Evolutionary conservation across 805 yeast species (phyloP).

Genomic region (Zygosaccharomyces bailii): DNA sequence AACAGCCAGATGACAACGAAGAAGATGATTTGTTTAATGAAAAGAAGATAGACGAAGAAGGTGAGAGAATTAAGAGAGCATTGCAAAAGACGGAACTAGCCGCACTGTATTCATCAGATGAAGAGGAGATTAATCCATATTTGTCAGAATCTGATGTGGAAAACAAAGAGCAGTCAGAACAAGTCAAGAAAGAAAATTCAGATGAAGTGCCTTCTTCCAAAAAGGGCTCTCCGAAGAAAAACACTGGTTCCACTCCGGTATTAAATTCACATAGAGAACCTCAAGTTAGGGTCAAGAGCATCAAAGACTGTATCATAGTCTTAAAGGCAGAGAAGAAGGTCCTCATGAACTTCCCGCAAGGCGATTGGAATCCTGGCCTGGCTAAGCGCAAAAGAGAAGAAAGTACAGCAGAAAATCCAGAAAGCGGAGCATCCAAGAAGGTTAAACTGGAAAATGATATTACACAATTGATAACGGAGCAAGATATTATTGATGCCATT

Average conservation of each 20-base stretch:
- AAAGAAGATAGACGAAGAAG: constrained; percentile 84
- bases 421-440: constrained; percentile 39
- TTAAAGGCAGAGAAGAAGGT: constrained; percentile 62
- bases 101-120: constrained; percentile 74
- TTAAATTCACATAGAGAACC: constrained; percentile 33
- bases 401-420: constrained; percentile 10
- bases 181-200: constrained; percentile 39
- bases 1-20: constrained; percentile 54
- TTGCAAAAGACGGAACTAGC: constrained; percentile 81
- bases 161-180: constrained; percentile 42
- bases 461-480: constrained; percentile 52
- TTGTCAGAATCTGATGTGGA: constrained; percentile 67
- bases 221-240: constrained; percentile 29
- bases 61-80: constrained; percentile 78
- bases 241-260: constrained; percentile 13
- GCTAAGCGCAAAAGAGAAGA: constrained; percentile 34
- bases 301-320: constrained; percentile 52
- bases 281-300: constrained; percentile 42
- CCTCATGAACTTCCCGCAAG: constrained; percentile 64
- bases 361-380: constrained; percentile 76
- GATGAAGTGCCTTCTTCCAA: constrained; percentile 15
- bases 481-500: constrained; percentile 66
- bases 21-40: constrained; percentile 70
- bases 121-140: constrained; percentile 83
- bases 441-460: constrained; percentile 37